Percentiles rank a stretch among this genome's conserved stretches.
Evolutionary conservation across 345 rosid genomes (phyloP).

Genomic region (Mangifera indica): DNA sequence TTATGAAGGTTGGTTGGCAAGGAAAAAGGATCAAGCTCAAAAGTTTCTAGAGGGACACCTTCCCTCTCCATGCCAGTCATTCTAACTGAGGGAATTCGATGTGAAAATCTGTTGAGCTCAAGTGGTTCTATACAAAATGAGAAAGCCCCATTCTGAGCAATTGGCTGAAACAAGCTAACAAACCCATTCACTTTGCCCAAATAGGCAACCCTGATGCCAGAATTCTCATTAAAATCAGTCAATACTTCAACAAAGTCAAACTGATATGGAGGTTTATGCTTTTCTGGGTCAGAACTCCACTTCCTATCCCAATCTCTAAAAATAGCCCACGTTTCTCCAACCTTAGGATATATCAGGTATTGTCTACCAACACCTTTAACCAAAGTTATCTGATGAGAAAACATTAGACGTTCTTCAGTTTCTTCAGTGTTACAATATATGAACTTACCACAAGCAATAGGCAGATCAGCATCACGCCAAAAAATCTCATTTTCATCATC

Average conservation of each 20-base stretch:
- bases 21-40: constrained; percentile 77
- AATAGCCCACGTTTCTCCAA: constrained; percentile 88
- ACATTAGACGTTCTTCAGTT: constrained; percentile 48
- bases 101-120: constrained; percentile 72
- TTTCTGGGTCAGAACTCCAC: constrained; percentile 50
- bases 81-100: constrained; percentile 60
- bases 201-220: constrained; percentile 66
- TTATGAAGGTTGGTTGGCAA: constrained; percentile 40
- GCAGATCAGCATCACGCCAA: constrained; percentile 46
- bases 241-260: constrained; percentile 71
- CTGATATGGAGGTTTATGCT: constrained; percentile 43
- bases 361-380: constrained; percentile 16
- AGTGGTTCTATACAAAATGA: constrained; percentile 37
- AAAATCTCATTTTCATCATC: constrained; percentile 31
- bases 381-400: constrained; percentile 55
- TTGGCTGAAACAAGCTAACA: constrained; percentile 57
- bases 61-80: constrained; percentile 73
- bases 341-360: constrained; percentile 55
- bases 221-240: constrained; percentile 44
- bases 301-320: constrained; percentile 67
- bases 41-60: constrained; percentile 71
- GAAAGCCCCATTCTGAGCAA: constrained; percentile 28
- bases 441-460: constrained; percentile 69
- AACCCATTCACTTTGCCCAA: constrained; percentile 77
- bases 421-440: constrained; percentile 34